Evolutionary conservation across 2,329 filamentous ascomycete genomes (phyloP), one percentile per base, ranked within the genome.

Genomic region (Penicillium sp.): DNA sequence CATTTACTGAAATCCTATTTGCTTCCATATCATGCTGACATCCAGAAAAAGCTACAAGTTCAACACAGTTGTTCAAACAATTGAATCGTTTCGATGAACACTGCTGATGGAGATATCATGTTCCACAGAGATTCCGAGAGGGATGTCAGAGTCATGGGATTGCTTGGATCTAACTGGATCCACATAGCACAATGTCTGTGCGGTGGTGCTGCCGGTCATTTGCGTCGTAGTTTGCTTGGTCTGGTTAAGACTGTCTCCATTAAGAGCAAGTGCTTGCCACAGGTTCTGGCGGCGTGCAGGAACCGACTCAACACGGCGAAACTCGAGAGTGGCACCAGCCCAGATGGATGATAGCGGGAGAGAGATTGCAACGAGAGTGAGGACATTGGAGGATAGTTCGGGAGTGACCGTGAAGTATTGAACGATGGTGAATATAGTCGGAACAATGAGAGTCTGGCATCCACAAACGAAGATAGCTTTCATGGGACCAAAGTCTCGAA

Each of bases 381-480:
- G 72, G 53, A 84, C 77, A 58, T 84, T 76, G 49, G 81, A 80
- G 54, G 79, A 77, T 31, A 88, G 74, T 62, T 86, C 82, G 4
- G 82, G 80, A 51, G 83, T 77, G 4, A 68, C 58, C 23, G 78
- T 64, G 56, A 76, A 74, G 71, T 84, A 87, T 62, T 86, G 80
- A 19, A 88, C 67, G 48, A 84, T 77, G 1, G 84, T 81, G 69
- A 89, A 86, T 60, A 88, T 76, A 25, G 83, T 87, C 68, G 87
- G 87, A 60, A 89, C 77, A 33, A 86, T 67, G 78, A 90, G 80
- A 1, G 86, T 88, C 72, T 88, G 86, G 60, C 83, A 86, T 48
- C 85, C 84, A 81, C 88, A 88, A 65, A 88, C 81, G 69, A 87
- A 87, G 59, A 89, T 83, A 55, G 87, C 81, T 64, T 87, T 84